A percentile compares a stretch with the other conserved stretches of the same genome.
These are phyloP conservation scores for Yamadazyma phyllophila DNA, from an alignment of 805 yeast genomes.

Conservation along the genomic window DNA sequence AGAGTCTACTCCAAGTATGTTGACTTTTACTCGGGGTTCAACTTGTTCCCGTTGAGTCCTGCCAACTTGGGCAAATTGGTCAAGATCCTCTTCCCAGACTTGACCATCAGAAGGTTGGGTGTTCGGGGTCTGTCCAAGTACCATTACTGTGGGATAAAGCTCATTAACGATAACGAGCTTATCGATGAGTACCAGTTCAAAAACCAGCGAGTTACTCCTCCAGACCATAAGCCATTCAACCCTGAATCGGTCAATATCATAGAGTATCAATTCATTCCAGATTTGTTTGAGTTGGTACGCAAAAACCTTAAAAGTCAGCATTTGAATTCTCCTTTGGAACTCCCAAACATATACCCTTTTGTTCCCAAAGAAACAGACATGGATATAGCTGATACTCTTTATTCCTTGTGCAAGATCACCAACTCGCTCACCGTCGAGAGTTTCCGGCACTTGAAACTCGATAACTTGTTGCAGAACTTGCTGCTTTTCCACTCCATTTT, in stretches of 20 bases:
- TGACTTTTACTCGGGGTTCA: conserved; percentile 36
- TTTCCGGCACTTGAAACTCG: conserved; percentile 64
- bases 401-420: conserved; percentile 60
- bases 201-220: background rate
- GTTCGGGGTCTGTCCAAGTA: conserved; percentile 79
- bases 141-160: conserved; percentile 72
- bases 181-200: conserved; percentile 4
- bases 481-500: conserved; percentile 52
- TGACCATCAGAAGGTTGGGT: conserved; percentile 77
- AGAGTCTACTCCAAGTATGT: conserved; percentile 42
- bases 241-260: conserved; percentile 14
- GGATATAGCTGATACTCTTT: conserved; percentile 61
- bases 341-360: conserved; percentile 43
- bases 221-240: background rate
- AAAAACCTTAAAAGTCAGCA: conserved; percentile 15
- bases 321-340: conserved; percentile 17
- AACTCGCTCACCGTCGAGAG: conserved; percentile 64
- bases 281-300: conserved; percentile 24
- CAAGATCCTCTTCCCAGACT: conserved; percentile 58
- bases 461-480: conserved; percentile 54
- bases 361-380: conserved; percentile 46
- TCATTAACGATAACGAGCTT: conserved; percentile 7
- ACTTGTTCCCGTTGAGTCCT: conserved; percentile 62
- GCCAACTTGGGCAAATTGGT: conserved; percentile 80
- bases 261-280: conserved; percentile 26